Conservation (phyloP, 2,329 filamentous ascomycete species). For the Juglanconis juglandina region DNA sequence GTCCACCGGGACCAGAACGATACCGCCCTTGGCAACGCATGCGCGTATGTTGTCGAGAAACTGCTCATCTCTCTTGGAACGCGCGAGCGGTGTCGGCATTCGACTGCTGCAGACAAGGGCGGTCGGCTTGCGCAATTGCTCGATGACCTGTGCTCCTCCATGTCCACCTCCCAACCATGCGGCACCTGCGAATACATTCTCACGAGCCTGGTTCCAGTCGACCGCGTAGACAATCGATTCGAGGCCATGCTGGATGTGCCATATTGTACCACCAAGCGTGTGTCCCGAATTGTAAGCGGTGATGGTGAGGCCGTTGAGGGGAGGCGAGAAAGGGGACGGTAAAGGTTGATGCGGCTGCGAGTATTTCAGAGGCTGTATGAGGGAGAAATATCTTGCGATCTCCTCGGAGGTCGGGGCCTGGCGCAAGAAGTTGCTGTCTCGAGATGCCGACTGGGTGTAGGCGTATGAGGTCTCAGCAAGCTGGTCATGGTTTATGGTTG, state of each 20-base stretch:
- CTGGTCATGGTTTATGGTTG: slow-evolving; percentile 70
- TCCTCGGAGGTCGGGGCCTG: slow-evolving; percentile 79
- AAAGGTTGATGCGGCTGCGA: slow-evolving; percentile 92
- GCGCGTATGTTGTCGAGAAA: slow-evolving; percentile 78
- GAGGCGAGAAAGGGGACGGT: slow-evolving; percentile 81
- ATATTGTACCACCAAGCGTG: slow-evolving; percentile 94
- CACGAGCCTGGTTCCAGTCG: slow-evolving; percentile 96
- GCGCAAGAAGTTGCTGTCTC: slow-evolving; percentile 54
- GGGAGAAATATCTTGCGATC: slow-evolving; percentile 85
- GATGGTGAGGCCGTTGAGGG: slow-evolving; percentile 85
- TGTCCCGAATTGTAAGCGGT: slow-evolving; percentile 97
- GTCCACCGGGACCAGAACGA: slow-evolving; percentile 88
- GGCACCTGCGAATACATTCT: slow-evolving; percentile 90
- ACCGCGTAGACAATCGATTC: slow-evolving; percentile 97
- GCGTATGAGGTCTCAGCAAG: slow-evolving; percentile 64
- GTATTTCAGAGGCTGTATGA: slow-evolving; percentile 91
- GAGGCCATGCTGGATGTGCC: slow-evolving; percentile 95
- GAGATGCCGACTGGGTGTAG: slow-evolving; percentile 47
- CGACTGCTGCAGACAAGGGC: slow-evolving; percentile 89
- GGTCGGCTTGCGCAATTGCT: slow-evolving; percentile 88
- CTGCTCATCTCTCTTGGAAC: slow-evolving; percentile 79
- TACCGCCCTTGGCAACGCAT: slow-evolving; percentile 78
- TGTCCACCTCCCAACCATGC: slow-evolving; percentile 79
- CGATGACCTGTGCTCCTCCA: slow-evolving; percentile 83
- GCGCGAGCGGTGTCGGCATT: slow-evolving; percentile 66